phyloP scores from a whole-genome alignment of 2,329 filamentous ascomycete genomes.

The Claviceps purpurea region DNA sequence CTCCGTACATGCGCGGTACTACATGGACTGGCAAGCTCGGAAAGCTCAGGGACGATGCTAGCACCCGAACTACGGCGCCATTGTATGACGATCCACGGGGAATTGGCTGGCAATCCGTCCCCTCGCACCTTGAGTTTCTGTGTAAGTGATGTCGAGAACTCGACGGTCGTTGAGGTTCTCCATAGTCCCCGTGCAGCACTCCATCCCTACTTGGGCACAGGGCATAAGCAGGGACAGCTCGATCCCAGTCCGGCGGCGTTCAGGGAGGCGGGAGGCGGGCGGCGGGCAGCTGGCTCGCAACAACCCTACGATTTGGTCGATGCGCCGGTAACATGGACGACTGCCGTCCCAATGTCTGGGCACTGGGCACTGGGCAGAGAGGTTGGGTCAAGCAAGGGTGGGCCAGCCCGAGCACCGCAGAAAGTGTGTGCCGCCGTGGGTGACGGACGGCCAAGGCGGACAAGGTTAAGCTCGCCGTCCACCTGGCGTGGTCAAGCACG shows the following conservation, averaged over 20 bases:
- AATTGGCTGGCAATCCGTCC: neutral
- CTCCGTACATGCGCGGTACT: neutral
- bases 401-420: neutral
- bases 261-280: neutral
- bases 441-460: neutral
- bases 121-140: neutral
- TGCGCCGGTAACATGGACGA: neutral
- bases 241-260: neutral
- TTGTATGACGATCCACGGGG: neutral
- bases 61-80: neutral
- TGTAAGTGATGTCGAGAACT: neutral
- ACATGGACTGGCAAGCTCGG: neutral
- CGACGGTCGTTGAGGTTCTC: neutral
- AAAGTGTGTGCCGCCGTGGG: neutral
- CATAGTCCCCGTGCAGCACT: neutral
- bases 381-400: neutral
- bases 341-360: neutral
- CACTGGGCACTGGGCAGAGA: neutral
- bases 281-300: neutral
- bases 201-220: neutral
- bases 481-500: neutral
- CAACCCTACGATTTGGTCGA: conserved; percentile 3
- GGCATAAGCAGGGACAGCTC: neutral
- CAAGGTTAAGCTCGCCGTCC: conserved; percentile 1
- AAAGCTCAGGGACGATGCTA: neutral